Evolutionary conservation across 371 early-diverging fungal genomes (phyloP).

Genomic region (Mucor plumbeus): DNA sequence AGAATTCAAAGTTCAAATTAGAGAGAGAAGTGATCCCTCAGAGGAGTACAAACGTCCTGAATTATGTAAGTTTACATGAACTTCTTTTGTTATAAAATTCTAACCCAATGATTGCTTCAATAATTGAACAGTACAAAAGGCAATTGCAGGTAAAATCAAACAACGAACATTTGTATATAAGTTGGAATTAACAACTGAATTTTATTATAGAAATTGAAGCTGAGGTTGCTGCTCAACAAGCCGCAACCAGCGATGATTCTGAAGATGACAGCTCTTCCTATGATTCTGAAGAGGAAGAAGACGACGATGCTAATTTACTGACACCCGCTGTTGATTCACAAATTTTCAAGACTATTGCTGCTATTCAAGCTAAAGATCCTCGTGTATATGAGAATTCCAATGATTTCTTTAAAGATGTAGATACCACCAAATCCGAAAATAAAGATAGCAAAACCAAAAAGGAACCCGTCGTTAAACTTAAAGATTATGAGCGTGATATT

Average conservation of each 20-base stretch:
- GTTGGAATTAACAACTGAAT: not conserved
- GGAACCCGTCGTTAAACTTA: conserved; percentile 32
- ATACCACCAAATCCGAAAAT: conserved; percentile 66
- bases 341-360: conserved; percentile 88
- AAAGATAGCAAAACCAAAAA: conserved; percentile 54
- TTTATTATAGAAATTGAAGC: conserved; percentile 23
- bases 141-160: conserved; percentile 20
- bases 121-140: conserved; percentile 21
- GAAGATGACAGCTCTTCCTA: conserved; percentile 22
- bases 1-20: conserved; percentile 18
- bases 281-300: conserved; percentile 71
- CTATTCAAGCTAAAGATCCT: conserved; percentile 79
- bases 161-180: not conserved
- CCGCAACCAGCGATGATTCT: not conserved
- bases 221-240: conserved; percentile 25
- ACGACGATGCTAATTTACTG: conserved; percentile 84
- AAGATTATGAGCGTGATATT: conserved; percentile 21
- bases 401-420: conserved; percentile 75
- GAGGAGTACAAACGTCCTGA: conserved; percentile 30
- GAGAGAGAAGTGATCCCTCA: conserved; percentile 19
- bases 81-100: not conserved
- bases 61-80: conserved; percentile 17
- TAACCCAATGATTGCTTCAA: not conserved
- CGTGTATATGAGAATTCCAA: conserved; percentile 80
- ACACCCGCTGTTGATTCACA: conserved; percentile 92